Evolutionary conservation across 495 filamentous ascomycete species (phyloP), one percentile per base, ranked within the genome.

Genomic region (Viridothelium virens): DNA sequence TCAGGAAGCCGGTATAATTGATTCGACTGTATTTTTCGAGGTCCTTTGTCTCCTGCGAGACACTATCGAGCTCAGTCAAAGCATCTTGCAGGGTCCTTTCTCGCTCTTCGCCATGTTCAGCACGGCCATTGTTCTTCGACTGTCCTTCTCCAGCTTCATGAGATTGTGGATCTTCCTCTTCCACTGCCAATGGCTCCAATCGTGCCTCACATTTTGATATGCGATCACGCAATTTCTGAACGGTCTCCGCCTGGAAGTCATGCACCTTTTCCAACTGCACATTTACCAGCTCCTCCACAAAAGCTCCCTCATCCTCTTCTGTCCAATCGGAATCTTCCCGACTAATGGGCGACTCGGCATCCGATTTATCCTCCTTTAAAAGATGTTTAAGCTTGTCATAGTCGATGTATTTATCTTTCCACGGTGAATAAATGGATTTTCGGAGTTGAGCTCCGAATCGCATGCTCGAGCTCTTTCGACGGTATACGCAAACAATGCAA

Each of bases 1-100:
- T 98, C 70, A 97, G 82, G 74, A 97, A 96, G 38, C 92, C 95
- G 10, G 95, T 96, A 76, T 96, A 98, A 76, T 98, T 98, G 77
- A 96, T 87, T 34, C 89, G 90, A 74, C 90, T 94, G 77, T 92
- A 98, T 74, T 92, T 96, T 75, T 96, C 91, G 66, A 98, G 80
- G 77, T 96, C 90, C 74, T 88, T 95, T 70, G 92, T 88, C 76
- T 98, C 92, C 73, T 89, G 87, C 18, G 89, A 91, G 74, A 98
- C 94, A 16, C 74, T 72, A 74, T 97, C 95, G 48, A 98, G 82
- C 74, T 97, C 91, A 44, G 81, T 71, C 66, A 92, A 80, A 41
- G 90, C 85, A 70, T 90, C 85, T 50, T 87, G 84, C 47, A 95
- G 82, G 50, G 83, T 76, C 46, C 70, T 75, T 61, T 79, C 71